Conservation (phyloP, 257 asterid species). For the Linaria vulgaris region DNA sequence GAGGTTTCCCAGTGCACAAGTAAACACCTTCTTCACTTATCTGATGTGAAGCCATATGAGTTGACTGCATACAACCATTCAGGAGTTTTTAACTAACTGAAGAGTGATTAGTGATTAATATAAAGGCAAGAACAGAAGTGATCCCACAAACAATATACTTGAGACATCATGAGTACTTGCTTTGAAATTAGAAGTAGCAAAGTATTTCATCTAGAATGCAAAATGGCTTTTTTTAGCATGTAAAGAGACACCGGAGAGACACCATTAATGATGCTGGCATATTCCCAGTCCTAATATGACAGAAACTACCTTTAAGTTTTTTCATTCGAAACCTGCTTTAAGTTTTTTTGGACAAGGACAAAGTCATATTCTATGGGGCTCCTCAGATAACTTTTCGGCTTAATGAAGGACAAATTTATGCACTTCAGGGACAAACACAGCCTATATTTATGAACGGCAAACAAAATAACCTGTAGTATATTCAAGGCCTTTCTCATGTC, state of each 20-base stretch:
- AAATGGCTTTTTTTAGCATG: too few relatives aligned
- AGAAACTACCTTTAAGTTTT: too few relatives aligned
- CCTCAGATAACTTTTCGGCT: not conserved
- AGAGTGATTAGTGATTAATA: not conserved
- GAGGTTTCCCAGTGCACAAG: constrained; percentile 95
- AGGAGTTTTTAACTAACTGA: not conserved
- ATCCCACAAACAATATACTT: too few relatives aligned
- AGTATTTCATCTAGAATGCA: too few relatives aligned
- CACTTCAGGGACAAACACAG: constrained; percentile 13
- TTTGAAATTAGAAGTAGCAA: too few relatives aligned
- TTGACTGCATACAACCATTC: constrained; percentile 67
- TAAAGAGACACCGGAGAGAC: too few relatives aligned
- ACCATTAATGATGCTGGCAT: too few relatives aligned
- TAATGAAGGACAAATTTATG: constrained; percentile 16
- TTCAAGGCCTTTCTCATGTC: constrained; percentile 98
- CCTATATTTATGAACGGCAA: constrained; percentile 16
- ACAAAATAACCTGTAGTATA: constrained; percentile 75
- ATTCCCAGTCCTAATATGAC: too few relatives aligned
- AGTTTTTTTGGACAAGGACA: too few relatives aligned
- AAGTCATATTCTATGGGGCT: too few relatives aligned
- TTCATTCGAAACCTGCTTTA: too few relatives aligned
- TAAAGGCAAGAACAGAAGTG: not conserved
- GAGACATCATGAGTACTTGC: too few relatives aligned
- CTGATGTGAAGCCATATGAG: constrained; percentile 95
- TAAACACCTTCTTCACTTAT: constrained; percentile 92